Conservation (phyloP, 164 flowering plant species). For the Taxillus chinensis region DNA sequence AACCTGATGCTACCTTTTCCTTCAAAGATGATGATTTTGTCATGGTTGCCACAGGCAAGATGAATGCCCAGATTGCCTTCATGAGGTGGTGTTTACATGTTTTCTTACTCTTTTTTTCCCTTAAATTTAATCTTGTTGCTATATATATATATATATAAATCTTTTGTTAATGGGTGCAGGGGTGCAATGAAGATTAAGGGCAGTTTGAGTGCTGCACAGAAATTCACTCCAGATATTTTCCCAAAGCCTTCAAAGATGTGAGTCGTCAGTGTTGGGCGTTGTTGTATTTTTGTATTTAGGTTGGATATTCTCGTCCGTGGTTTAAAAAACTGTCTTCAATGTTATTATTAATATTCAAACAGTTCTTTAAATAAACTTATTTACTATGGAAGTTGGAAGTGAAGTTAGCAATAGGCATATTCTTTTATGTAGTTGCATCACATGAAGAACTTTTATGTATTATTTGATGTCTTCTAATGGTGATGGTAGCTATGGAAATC, state of each 20-base stretch:
- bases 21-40: slow-evolving; percentile 87
- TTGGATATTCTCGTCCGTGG: neutral
- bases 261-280: slow-evolving; percentile 9
- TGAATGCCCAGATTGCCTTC: slow-evolving; percentile 96
- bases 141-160: neutral
- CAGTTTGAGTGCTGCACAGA: slow-evolving; percentile 89
- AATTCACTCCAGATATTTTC: slow-evolving; percentile 94
- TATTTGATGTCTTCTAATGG: too few species aligned
- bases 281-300: neutral
- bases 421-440: too few species aligned
- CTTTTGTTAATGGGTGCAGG: slow-evolving; percentile 30
- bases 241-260: slow-evolving; percentile 95
- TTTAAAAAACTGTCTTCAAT: too few species aligned
- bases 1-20: slow-evolving; percentile 91
- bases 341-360: too few species aligned
- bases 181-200: slow-evolving; percentile 93
- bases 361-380: too few species aligned
- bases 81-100: slow-evolving; percentile 44
- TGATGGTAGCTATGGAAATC: too few species aligned
- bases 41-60: slow-evolving; percentile 77
- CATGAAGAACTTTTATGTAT: too few species aligned
- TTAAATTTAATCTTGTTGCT: neutral
- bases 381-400: too few species aligned
- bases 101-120: neutral
- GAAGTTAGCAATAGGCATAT: too few species aligned